Conservation (phyloP, 108 stramenopile genomes). For the Nitzschia sp. region DNA sequence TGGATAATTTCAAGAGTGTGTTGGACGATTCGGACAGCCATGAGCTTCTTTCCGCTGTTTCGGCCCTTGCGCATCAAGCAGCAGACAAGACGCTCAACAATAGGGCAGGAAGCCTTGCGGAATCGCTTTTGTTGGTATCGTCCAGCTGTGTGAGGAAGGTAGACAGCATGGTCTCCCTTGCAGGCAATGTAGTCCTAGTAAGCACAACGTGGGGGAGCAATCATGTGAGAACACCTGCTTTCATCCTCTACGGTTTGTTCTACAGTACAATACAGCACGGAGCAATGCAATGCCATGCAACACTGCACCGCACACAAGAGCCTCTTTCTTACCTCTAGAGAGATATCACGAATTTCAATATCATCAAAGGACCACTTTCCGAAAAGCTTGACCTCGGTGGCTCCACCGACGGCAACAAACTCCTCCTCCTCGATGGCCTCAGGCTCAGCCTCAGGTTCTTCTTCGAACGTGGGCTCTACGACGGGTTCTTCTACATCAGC, state of each 20-base stretch:
- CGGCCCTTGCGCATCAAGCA: conserved; percentile 98
- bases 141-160: conserved; percentile 99
- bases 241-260: not conserved
- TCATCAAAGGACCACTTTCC: conserved; percentile 98
- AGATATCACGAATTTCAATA: conserved; percentile 97
- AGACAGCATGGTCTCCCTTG: conserved; percentile 96
- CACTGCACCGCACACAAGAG: not conserved
- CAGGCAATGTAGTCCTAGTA: conserved; percentile 93
- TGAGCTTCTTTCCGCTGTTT: conserved; percentile 99
- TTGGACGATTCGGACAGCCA: conserved; percentile 98
- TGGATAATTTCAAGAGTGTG: conserved; percentile 99
- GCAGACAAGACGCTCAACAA: conserved; percentile 98
- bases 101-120: conserved; percentile 99
- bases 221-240: not conserved
- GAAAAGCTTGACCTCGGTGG: conserved; percentile 93
- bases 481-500: conserved; percentile 74
- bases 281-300: not conserved
- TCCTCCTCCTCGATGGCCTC: conserved; percentile 75
- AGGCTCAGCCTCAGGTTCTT: conserved; percentile 28
- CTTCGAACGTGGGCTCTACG: conserved; percentile 34
- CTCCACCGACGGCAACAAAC: conserved; percentile 66
- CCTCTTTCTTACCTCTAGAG: conserved; percentile 73
- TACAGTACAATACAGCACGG: not conserved
- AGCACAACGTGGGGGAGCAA: not conserved
- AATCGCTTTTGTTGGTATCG: conserved; percentile 99